Evolutionary conservation across 2,329 filamentous ascomycete species (phyloP).

Genomic region (Rhynchosporium agropyri): DNA sequence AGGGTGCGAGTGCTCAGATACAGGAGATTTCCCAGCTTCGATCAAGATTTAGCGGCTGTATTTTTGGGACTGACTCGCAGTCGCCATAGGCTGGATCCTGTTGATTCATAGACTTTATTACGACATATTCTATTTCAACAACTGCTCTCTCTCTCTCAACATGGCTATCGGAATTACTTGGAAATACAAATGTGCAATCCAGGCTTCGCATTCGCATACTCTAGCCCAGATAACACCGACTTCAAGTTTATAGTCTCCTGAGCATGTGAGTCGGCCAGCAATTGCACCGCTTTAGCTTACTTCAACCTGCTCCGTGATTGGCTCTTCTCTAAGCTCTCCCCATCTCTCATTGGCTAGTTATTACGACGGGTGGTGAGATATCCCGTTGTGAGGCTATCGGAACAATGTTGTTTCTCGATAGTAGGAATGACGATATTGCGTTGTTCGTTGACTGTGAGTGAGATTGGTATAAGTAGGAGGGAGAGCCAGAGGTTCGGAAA

Average conservation of each 20-base stretch:
- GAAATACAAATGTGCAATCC: background rate
- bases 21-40: background rate
- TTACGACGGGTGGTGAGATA: background rate
- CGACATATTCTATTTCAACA: no score
- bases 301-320: background rate
- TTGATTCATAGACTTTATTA: no score
- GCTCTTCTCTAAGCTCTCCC: background rate
- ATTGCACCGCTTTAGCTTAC: background rate
- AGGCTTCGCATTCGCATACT: background rate
- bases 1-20: background rate
- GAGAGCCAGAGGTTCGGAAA: background rate
- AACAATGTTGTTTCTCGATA: background rate
- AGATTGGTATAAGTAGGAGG: background rate
- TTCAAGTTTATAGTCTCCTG: background rate
- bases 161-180: no score
- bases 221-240: background rate
- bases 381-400: background rate
- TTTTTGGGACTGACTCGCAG: no score
- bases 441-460: background rate
- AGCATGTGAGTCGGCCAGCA: conserved; percentile 1
- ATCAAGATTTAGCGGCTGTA: no score
- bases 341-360: background rate
- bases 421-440: background rate
- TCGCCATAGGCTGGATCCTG: no score
- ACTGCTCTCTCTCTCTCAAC: no score